phyloP scores from a whole-genome alignment of 1,284 basidiomycete genomes.

The Ceratobasidium sp. region DNA sequence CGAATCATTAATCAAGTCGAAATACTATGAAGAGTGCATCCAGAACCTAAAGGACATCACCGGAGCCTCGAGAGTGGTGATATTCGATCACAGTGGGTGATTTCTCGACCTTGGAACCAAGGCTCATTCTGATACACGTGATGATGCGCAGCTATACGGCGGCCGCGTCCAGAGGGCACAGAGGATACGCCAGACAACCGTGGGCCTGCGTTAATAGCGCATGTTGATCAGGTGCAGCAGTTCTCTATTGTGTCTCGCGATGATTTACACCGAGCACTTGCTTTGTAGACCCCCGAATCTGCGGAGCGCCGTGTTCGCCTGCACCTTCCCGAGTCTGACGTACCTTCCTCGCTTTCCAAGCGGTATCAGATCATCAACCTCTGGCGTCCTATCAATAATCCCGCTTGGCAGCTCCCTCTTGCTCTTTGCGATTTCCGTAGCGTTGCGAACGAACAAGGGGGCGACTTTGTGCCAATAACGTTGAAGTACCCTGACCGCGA shows the following conservation, averaged over 20 bases:
- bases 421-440: slow-evolving; percentile 71
- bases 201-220: slow-evolving; percentile 59
- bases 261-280: too few relatives aligned
- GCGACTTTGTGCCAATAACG: slow-evolving; percentile 65
- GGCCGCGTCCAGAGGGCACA: slow-evolving; percentile 58
- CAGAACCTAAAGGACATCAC: slow-evolving; percentile 71
- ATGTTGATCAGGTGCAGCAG: background rate
- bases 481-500: slow-evolving; percentile 67
- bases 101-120: background rate
- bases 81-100: slow-evolving; percentile 75
- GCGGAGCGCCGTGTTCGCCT: slow-evolving; percentile 65
- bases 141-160: slow-evolving; percentile 60
- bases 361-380: slow-evolving; percentile 79
- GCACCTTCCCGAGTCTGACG: slow-evolving; percentile 66
- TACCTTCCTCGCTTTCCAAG: slow-evolving; percentile 60
- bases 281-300: slow-evolving; percentile 64
- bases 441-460: slow-evolving; percentile 61
- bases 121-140: background rate
- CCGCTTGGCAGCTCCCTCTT: slow-evolving; percentile 70
- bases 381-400: slow-evolving; percentile 72
- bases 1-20: slow-evolving; percentile 64
- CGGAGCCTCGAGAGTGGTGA: slow-evolving; percentile 69
- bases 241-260: slow-evolving; percentile 50
- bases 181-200: slow-evolving; percentile 60
- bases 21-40: slow-evolving; percentile 72